Base-by-base conservation (phyloP, 768 basidiomycete genomes). In the Phanerochaete carnosa region DNA sequence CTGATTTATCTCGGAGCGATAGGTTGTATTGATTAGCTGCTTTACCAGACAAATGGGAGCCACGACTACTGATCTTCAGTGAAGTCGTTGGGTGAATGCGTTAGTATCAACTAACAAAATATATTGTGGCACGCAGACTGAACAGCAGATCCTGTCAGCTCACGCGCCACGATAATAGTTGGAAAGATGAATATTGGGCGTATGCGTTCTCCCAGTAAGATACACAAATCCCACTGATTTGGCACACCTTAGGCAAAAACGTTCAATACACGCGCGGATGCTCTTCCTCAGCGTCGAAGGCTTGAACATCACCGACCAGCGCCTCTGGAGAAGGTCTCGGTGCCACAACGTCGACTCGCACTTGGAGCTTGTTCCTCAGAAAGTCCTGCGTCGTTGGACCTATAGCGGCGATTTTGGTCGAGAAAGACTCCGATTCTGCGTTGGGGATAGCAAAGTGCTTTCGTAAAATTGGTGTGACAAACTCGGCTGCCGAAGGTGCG, bases 401-500 rank as follows among this genome's bases (percentile, higher is more conserved):
- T 57, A 92, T 92, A 1, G 83, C 81, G 8, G 87, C 88, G 6
- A 88, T 66, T 1, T 66, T 64, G 22, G 66, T 64, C 0, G 58
- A 45, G 1, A 57, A 60, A 0, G 39, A 57, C 2, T 28, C 23
- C 13, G 28, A 23, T 25, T 61, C 58, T 15, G n/a, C 37, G 1
- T 61, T 28, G 15, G 69, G 70, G n/a, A 86, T 65, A 2, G 67
- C 47, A 64, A 89, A 86, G 56, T 77, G 69, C 30, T 76, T 68
- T 8, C 69, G 70, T 35, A 92, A 62, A 12, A 76, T 69, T 1
- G 88, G 88, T 7, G 75, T 70, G 19, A 81, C 85, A 50, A 83
- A 80, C 26, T 77, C 78, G 0, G 88, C 87, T 2, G 83, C 80
- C 1, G 90, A 92, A 3, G 90, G 90, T 0, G 90, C 88, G 65